A percentile compares a stretch with the other conserved stretches of the same genome.
These are phyloP conservation scores for Flueggea neowawraea DNA, from an alignment of 441 rosid species.

Conservation along the genomic window DNA sequence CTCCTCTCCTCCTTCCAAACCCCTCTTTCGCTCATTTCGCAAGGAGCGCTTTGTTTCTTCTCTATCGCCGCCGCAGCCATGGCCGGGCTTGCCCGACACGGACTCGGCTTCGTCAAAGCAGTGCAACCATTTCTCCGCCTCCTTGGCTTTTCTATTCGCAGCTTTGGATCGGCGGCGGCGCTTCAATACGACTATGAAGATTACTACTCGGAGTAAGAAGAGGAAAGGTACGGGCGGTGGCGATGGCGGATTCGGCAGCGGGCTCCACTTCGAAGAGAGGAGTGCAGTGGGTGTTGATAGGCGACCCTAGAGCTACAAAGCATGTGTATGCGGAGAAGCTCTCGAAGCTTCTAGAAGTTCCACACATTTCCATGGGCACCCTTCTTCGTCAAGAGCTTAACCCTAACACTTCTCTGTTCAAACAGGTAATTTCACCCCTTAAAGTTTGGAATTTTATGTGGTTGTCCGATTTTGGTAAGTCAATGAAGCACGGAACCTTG, in stretches of 20 bases:
- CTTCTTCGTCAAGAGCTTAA: conserved; percentile 85
- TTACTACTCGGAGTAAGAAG: conserved; percentile 29
- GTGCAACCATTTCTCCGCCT: conserved; percentile 13
- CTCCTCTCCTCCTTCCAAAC: background rate
- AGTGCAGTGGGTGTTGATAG: conserved; percentile 93
- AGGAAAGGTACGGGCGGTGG: conserved; percentile 25
- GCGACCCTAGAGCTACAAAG: conserved; percentile 67
- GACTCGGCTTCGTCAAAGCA: conserved; percentile 33
- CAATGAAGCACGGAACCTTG: background rate
- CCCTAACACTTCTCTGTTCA: conserved; percentile 65
- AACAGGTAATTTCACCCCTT: conserved; percentile 37
- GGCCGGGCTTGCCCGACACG: conserved; percentile 39
- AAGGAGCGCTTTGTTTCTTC: background rate
- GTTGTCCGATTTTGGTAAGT: too few species aligned
- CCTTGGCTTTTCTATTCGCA: background rate
- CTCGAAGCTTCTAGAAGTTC: conserved; percentile 75
- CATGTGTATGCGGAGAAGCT: conserved; percentile 75
- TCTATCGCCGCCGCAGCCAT: conserved; percentile 50
- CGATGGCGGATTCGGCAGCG: conserved; percentile 24
- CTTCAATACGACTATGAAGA: conserved; percentile 18
- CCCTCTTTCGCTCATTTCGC: background rate
- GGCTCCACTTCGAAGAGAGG: conserved; percentile 55
- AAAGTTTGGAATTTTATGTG: background rate
- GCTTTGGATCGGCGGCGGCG: conserved; percentile 76
- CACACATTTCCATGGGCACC: conserved; percentile 94